Percentiles rank a stretch among this genome's conserved stretches.
Conservation (phyloP, 768 basidiomycete species). For the Pisolithus sp. region DNA sequence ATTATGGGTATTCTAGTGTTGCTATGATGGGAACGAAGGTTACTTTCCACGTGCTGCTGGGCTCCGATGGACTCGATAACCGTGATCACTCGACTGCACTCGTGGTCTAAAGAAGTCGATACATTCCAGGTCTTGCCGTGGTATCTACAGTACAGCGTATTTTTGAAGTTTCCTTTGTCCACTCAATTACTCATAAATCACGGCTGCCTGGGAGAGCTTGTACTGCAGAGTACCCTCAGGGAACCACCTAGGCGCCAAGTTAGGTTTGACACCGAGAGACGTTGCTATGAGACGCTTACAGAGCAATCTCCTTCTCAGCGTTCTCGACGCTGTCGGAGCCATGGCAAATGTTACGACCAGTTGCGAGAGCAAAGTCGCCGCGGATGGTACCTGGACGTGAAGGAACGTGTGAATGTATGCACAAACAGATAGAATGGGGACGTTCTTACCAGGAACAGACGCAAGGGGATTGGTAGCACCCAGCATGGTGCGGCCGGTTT, state of each 20-base stretch:
- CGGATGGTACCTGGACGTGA: constrained; percentile 74
- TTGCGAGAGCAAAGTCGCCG: constrained; percentile 90
- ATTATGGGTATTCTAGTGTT: no score
- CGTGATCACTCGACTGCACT: no score
- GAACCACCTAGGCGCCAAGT: constrained; percentile 65
- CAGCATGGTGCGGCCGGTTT: constrained; percentile 93
- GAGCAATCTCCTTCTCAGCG: constrained; percentile 89
- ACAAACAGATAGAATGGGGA: background rate
- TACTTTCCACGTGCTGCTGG: no score
- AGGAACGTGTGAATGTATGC: background rate
- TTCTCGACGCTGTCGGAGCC: constrained; percentile 85
- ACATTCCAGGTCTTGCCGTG: no score
- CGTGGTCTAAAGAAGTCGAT: no score
- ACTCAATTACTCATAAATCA: constrained; percentile 66
- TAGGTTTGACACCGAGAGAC: background rate
- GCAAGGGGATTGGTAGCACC: constrained; percentile 95
- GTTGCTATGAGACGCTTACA: constrained; percentile 46
- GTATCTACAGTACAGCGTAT: no score
- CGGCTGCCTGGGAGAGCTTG: constrained; percentile 51
- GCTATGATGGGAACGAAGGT: no score
- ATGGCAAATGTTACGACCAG: constrained; percentile 93
- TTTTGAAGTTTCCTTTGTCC: background rate
- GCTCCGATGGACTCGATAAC: no score
- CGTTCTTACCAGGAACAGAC: constrained; percentile 69
- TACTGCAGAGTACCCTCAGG: constrained; percentile 78